phyloP scores from a whole-genome alignment of 345 rosid species.

The Acer saccharum region DNA sequence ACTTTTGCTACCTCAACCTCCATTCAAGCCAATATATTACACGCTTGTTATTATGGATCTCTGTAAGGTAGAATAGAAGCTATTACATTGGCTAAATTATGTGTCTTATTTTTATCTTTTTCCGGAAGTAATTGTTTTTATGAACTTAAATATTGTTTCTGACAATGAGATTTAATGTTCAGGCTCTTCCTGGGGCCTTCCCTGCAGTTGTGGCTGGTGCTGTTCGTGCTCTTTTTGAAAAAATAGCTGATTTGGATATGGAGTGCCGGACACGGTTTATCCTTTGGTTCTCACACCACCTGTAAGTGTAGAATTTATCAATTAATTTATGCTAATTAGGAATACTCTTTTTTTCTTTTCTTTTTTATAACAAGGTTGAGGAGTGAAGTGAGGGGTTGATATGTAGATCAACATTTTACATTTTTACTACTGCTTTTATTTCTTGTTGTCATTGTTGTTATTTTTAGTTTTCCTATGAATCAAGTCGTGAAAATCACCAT shows the following conservation, averaged over 20 bases:
- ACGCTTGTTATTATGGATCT: no score
- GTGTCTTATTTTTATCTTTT: neutral
- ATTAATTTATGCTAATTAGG: neutral
- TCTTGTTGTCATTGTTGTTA: neutral
- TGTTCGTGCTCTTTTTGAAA: constrained; percentile 96
- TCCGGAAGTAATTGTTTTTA: constrained; percentile 9
- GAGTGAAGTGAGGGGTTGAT: neutral
- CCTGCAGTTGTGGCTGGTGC: constrained; percentile 99
- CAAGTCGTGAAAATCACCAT: neutral
- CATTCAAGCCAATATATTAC: no score
- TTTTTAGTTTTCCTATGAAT: neutral
- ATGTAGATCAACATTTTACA: neutral
- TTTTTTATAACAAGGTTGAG: no score
- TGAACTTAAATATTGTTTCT: constrained; percentile 23
- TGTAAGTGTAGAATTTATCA: constrained; percentile 54
- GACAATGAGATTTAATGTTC: constrained; percentile 30
- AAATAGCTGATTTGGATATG: constrained; percentile 89
- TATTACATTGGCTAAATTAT: no score
- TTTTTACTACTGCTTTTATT: neutral
- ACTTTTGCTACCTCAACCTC: no score
- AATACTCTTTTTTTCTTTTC: no score
- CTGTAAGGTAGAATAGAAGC: no score
- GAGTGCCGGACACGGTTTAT: constrained; percentile 89
- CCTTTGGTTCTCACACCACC: constrained; percentile 98
- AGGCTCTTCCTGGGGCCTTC: constrained; percentile 99